These are phyloP conservation scores for Neofusicoccum umdonicola DNA, from an alignment of 2,329 filamentous ascomycete genomes.

Conservation along the genomic window DNA sequence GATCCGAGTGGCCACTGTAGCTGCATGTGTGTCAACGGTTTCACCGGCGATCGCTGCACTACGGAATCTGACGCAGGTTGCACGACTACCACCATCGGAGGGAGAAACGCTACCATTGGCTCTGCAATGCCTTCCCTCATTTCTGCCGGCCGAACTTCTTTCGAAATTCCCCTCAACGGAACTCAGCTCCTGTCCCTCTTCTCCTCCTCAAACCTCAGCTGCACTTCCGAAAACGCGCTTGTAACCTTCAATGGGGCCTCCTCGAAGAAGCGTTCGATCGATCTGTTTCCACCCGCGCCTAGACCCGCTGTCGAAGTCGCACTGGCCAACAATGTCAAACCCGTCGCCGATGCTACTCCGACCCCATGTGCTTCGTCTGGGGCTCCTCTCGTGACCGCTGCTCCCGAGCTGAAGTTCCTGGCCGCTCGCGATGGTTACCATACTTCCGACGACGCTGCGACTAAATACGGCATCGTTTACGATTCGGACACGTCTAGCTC, in stretches of 20 bases:
- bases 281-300: neutral
- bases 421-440: neutral
- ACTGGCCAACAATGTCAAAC: neutral
- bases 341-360: neutral
- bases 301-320: neutral
- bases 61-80: constrained; percentile 54
- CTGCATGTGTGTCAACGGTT: constrained; percentile 87
- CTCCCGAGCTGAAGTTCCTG: constrained; percentile 10
- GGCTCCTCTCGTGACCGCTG: neutral
- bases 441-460: constrained; percentile 24
- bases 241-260: constrained; percentile 69
- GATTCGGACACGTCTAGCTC: constrained; percentile 21
- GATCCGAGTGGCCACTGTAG: constrained; percentile 65
- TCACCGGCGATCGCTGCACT: constrained; percentile 64
- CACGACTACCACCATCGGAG: constrained; percentile 48
- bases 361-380: neutral
- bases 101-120: constrained; percentile 69
- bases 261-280: constrained; percentile 20
- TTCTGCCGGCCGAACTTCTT: constrained; percentile 62
- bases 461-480: constrained; percentile 33
- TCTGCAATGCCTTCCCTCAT: constrained; percentile 75
- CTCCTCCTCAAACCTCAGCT: constrained; percentile 72
- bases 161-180: constrained; percentile 71
- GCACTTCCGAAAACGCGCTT: constrained; percentile 79
- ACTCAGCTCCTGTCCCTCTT: constrained; percentile 72